Evolutionary conservation across 805 yeast genomes (phyloP).

Genomic region (Kluyveromyces starmeri): DNA sequence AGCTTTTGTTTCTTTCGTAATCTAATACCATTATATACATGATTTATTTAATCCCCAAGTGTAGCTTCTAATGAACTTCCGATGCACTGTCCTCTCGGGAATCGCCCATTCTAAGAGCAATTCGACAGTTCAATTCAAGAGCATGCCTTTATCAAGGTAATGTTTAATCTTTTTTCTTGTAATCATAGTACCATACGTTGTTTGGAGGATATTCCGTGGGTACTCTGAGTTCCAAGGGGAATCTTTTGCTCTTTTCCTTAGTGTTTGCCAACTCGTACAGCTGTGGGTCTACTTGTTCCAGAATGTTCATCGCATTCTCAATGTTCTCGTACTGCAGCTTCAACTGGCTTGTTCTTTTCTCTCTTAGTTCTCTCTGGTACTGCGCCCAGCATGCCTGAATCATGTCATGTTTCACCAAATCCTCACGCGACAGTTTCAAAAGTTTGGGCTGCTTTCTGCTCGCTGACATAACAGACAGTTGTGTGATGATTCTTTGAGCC

Average conservation of each 20-base stretch:
- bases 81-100: no score
- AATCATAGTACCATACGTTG: slow-evolving; percentile 63
- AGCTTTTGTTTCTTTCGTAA: no score
- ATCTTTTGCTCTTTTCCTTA: slow-evolving; percentile 48
- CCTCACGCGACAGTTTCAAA: slow-evolving; percentile 62
- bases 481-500: slow-evolving; percentile 39
- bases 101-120: no score
- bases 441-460: slow-evolving; percentile 81
- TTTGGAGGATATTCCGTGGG: slow-evolving; percentile 89
- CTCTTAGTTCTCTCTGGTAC: slow-evolving; percentile 44
- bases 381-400: slow-evolving; percentile 77
- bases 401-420: slow-evolving; percentile 73
- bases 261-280: slow-evolving; percentile 57
- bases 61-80: no score
- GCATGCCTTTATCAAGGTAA: no score
- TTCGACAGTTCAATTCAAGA: no score
- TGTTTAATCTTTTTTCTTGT: slow-evolving; percentile 8
- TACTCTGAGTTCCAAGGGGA: slow-evolving; percentile 74
- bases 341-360: slow-evolving; percentile 35
- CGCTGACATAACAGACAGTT: slow-evolving; percentile 76
- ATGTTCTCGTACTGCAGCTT: slow-evolving; percentile 58
- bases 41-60: no score
- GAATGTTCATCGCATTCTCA: slow-evolving; percentile 61
- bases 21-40: no score
- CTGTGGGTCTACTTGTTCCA: slow-evolving; percentile 41